Percentiles rank a stretch among this genome's conserved stretches.
These are phyloP conservation scores for Ganoderma lingzhi DNA, from an alignment of 1,284 basidiomycete genomes.

Conservation along the genomic window DNA sequence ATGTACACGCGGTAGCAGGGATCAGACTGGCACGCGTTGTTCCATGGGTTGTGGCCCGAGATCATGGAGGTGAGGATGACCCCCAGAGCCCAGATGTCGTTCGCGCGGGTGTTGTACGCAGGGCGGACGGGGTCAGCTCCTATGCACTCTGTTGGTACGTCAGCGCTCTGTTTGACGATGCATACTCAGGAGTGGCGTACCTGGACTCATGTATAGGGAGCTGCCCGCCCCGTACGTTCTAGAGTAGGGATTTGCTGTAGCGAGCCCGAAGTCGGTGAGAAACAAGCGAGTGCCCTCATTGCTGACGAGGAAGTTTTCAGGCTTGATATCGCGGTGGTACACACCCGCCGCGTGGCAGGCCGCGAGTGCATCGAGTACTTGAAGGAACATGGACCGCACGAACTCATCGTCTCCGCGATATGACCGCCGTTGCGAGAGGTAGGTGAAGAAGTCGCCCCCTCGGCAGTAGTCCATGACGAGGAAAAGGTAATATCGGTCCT, in stretches of 20 bases:
- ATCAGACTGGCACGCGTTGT: slow-evolving; percentile 75
- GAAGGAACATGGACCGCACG: slow-evolving; percentile 53
- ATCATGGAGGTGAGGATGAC: slow-evolving; percentile 71
- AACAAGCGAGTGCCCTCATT: slow-evolving; percentile 53
- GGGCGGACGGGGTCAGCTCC: slow-evolving; percentile 21
- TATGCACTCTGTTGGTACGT: slow-evolving; percentile 37
- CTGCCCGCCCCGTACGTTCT: slow-evolving; percentile 59
- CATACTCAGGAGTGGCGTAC: slow-evolving; percentile 26
- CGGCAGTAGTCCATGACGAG: slow-evolving; percentile 73
- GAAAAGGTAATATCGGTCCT: slow-evolving; percentile 62
- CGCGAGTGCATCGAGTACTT: slow-evolving; percentile 70
- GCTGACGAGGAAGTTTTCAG: slow-evolving; percentile 75
- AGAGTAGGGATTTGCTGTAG: slow-evolving; percentile 58
- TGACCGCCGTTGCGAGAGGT: slow-evolving; percentile 31
- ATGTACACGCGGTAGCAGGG: slow-evolving; percentile 64
- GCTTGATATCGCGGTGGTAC: slow-evolving; percentile 79
- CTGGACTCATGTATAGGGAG: slow-evolving; percentile 70
- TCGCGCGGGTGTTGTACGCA: slow-evolving; percentile 36
- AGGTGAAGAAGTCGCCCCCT: slow-evolving; percentile 41
- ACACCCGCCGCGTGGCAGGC: slow-evolving; percentile 68
- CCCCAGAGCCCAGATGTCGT: slow-evolving; percentile 44
- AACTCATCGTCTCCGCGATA: slow-evolving; percentile 37
- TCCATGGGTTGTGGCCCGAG: slow-evolving; percentile 93
- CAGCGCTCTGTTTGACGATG: neutral
- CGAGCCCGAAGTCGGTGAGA: slow-evolving; percentile 75